Percentiles rank a stretch among this genome's conserved stretches.
Evolutionary conservation across 2,329 filamentous ascomycete genomes (phyloP).

Genomic region (Fusarium sp.): DNA sequence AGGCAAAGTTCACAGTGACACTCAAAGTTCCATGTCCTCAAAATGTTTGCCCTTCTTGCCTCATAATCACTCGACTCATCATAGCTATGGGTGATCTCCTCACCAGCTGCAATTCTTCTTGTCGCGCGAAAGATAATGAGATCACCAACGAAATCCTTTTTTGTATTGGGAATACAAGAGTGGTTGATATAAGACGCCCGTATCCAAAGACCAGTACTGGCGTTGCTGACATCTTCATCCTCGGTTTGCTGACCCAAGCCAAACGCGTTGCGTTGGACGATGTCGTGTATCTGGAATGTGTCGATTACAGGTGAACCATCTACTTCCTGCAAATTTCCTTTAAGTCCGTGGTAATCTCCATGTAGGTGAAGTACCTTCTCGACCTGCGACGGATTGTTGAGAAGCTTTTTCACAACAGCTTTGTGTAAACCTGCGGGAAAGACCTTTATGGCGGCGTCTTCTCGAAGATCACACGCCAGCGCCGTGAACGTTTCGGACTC

Average conservation of each 20-base stretch:
- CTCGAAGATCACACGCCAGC: constrained; percentile 47
- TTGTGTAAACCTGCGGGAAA: constrained; percentile 48
- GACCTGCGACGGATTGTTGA: constrained; percentile 44
- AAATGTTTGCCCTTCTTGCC: constrained; percentile 27
- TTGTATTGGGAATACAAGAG: constrained; percentile 51
- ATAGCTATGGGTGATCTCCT: constrained; percentile 50
- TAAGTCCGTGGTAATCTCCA: constrained; percentile 44
- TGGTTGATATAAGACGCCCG: constrained; percentile 56
- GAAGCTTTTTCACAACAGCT: constrained; percentile 39
- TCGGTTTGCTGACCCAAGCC: constrained; percentile 44
- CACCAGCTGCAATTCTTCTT: constrained; percentile 45
- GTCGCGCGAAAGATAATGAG: constrained; percentile 52
- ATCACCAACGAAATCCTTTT: constrained; percentile 53
- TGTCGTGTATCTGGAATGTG: constrained; percentile 48
- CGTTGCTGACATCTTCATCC: constrained; percentile 44
- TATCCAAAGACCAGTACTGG: constrained; percentile 54
- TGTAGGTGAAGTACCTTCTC: constrained; percentile 37
- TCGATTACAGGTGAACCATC: constrained; percentile 42
- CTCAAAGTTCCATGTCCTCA: constrained; percentile 51
- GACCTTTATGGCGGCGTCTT: constrained; percentile 43
- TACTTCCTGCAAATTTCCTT: constrained; percentile 36
- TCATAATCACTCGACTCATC: constrained; percentile 44
- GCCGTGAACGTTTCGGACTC: constrained; percentile 45
- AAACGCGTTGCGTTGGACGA: constrained; percentile 49
- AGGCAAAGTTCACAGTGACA: constrained; percentile 51